phyloP scores from a whole-genome alignment of 2,329 filamentous ascomycete species.

The Penicillium sp. region DNA sequence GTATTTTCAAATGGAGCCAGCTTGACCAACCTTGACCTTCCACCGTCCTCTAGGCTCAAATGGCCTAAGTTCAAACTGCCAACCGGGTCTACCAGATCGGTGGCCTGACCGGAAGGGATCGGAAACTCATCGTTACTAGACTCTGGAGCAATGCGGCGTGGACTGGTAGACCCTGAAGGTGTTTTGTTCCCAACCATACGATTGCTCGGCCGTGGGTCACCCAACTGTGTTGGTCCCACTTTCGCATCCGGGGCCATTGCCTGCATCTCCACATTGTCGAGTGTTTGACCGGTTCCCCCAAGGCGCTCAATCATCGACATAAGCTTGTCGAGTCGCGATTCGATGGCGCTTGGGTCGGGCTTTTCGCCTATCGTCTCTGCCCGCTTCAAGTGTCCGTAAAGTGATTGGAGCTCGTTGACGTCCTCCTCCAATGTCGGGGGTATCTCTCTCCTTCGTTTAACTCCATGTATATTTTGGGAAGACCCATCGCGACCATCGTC shows the following conservation, averaged over 20 bases:
- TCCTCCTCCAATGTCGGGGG: slow-evolving; percentile 25
- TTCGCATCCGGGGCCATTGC: slow-evolving; percentile 13
- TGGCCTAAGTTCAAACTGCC: slow-evolving; percentile 36
- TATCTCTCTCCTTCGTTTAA: slow-evolving; percentile 30
- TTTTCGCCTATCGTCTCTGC: slow-evolving; percentile 21
- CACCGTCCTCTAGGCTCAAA: slow-evolving; percentile 38
- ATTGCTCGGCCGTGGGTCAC: slow-evolving; percentile 17
- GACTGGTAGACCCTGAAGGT: slow-evolving; percentile 25
- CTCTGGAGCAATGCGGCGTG: slow-evolving; percentile 26
- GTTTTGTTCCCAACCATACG: slow-evolving; percentile 10
- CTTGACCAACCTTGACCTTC: slow-evolving; percentile 25
- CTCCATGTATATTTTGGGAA: slow-evolving; percentile 21
- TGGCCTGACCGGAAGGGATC: slow-evolving; percentile 35
- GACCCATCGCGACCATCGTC: slow-evolving; percentile 9
- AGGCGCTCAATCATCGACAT: slow-evolving; percentile 39
- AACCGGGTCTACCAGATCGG: slow-evolving; percentile 36
- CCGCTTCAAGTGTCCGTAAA: slow-evolving; percentile 25
- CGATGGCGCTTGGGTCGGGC: slow-evolving; percentile 33
- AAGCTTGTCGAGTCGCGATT: slow-evolving; percentile 37
- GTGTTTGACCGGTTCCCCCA: slow-evolving; percentile 28
- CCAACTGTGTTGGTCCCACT: slow-evolving; percentile 11
- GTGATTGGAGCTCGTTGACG: slow-evolving; percentile 28
- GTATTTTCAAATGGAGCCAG: background rate
- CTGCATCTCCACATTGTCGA: slow-evolving; percentile 21
- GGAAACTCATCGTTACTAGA: slow-evolving; percentile 32